Conservation (phyloP, 2,329 filamentous ascomycete genomes). For the Orbilia oligospora region DNA sequence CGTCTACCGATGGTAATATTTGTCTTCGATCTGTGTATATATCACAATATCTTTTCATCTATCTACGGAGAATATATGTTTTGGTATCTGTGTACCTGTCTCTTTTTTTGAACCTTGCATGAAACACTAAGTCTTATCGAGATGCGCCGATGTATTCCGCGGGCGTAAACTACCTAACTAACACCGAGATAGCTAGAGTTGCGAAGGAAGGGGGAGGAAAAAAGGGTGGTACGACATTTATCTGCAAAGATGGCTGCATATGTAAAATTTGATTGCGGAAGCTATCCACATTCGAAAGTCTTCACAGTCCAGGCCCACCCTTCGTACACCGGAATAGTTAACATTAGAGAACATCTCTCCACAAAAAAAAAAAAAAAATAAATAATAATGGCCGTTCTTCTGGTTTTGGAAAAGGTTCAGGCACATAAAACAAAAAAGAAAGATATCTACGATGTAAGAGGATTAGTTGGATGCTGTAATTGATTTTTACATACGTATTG, state of each 20-base stretch:
- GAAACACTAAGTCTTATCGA: neutral
- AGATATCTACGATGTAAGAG: too few relatives aligned
- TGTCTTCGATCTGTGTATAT: neutral
- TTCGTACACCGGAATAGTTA: too few relatives aligned
- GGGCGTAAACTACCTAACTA: constrained; percentile 2
- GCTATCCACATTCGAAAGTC: constrained; percentile 15
- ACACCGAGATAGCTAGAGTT: too few relatives aligned
- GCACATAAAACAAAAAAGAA: too few relatives aligned
- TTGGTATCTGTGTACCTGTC: neutral
- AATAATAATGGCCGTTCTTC: too few relatives aligned
- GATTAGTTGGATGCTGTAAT: too few relatives aligned
- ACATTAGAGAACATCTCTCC: too few relatives aligned
- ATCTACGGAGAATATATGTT: constrained; percentile 18
- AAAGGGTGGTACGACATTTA: constrained; percentile 9
- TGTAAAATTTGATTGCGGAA: constrained; percentile 31
- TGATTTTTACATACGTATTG: too few relatives aligned
- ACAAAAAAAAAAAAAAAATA: too few relatives aligned
- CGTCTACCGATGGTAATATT: constrained; percentile 5
- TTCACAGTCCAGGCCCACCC: constrained; percentile 3
- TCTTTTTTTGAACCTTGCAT: neutral
- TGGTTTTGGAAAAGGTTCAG: neutral
- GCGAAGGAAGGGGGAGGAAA: too few relatives aligned
- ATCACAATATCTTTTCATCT: constrained; percentile 18
- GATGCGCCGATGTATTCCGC: constrained; percentile 8
- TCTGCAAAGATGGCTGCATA: neutral